Evolutionary conservation across 371 early-diverging fungal genomes (phyloP), one percentile per base, ranked within the genome.

Genomic region (Apophysomyces ossiformis): DNA sequence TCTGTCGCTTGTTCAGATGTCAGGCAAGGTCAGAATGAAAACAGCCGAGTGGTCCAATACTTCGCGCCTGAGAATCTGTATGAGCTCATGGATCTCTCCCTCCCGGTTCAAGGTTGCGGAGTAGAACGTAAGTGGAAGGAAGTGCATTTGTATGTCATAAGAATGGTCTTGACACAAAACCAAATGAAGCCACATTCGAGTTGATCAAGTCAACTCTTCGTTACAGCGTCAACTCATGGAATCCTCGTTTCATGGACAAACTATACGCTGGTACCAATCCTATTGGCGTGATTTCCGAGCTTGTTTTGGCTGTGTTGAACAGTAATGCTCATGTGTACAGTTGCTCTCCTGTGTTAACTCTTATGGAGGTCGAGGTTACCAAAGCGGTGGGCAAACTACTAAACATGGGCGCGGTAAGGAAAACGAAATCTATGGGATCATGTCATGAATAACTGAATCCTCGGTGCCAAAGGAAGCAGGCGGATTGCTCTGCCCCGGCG

Each of bases 231-330:
- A 84, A 88, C 68, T 73, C 85, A n/a, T 91, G 90, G 88, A 89
- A 90, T 74, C 89, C 91, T 9, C 72, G 89, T 16, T 95, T 95
- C 67, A 79, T 95, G 82, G 94, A 94, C 74, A 95, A 95, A 68
- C 77, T 95, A 7, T 95, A 94, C 68, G 87, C 96, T 8, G 89
- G 92, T 2, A 87, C 92, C 0, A 90, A 90, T 50, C 91, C 94
- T 7, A 88, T 93, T 69, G 93, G 93, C 15, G 90, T 94, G 32
- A 74, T 93, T 26, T 67, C 89, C 5, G 96, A 95, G 69, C 73
- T 93, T 4, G 74, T 95, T n/a, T 66, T 90, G 37, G 89, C 85
- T 7, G 81, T 91, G 15, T 77, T 95, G 50, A 95, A 95, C 74
- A 87, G 86, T 67, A 95, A 95, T 74, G 77, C 82, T 4, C 96